Evolutionary conservation across 2,329 filamentous ascomycete genomes (phyloP), one percentile per base, ranked within the genome.

Genomic region (Fusarium sp.): DNA sequence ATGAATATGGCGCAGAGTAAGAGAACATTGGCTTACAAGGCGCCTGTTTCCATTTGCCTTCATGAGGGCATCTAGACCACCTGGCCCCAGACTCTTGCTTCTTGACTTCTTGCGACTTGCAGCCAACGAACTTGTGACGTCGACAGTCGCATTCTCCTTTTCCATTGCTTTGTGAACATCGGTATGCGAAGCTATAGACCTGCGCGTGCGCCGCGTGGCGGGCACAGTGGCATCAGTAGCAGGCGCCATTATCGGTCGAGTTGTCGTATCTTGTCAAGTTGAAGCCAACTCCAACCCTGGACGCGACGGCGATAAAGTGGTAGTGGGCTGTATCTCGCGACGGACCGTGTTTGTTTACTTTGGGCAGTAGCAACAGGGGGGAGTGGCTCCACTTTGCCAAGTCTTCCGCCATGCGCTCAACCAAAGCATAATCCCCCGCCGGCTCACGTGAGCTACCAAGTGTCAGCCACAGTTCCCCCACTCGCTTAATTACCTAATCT

Each of bases 61-160:
- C 81, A 93, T 95, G 64, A 97, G 87, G 66, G 92, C 92, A 85
- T 97, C 95, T 53, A 98, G 84, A 29, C 95, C 95, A 59, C 96
- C 96, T 17, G 96, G 96, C 3, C 96, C 96, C 75, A 99, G 92
- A 84, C 96, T 98, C 86, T 98, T 98, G 84, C 96, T 98, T 74
- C 96, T 92, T 67, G 92, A 93, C 84, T 95, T 96, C 84, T 88
- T 89, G 71, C 88, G 85, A 79, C 82, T 87, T 67, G 85, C 85
- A 33, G 85, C 86, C 74, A 87, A 79, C 66, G 85, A 83, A 73
- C 88, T 87, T 69, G 86, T 88, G 65, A 93, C 81, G 75, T 94
- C 92, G 49, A 92, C 84, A 4, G 92, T 93, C 79, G 89, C 88
- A 86, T 97, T 97, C 80, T 97, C 94, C 82, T 94, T 95, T 78